Conservation (phyloP, 345 rosid genomes). For the Ceriops tagal region DNA sequence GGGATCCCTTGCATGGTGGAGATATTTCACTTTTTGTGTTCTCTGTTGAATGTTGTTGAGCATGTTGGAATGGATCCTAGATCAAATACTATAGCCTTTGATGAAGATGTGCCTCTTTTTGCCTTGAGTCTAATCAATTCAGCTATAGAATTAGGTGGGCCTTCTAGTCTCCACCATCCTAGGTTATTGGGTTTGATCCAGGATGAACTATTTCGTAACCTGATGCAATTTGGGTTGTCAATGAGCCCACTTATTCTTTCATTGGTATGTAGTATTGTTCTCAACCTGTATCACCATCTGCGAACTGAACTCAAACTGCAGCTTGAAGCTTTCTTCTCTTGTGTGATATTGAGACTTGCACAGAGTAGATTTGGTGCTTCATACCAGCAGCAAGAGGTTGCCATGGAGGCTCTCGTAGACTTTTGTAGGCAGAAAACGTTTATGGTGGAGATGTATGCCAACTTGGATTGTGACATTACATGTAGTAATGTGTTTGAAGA, state of each 20-base stretch:
- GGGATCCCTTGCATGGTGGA: slow-evolving; percentile 98
- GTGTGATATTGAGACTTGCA: slow-evolving; percentile 94
- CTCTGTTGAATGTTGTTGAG: slow-evolving; percentile 74
- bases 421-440: slow-evolving; percentile 95
- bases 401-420: slow-evolving; percentile 99
- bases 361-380: slow-evolving; percentile 93
- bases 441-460: slow-evolving; percentile 99
- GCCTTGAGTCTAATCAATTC: slow-evolving; percentile 94
- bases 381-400: slow-evolving; percentile 98
- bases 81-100: slow-evolving; percentile 78
- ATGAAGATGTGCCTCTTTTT: slow-evolving; percentile 96
- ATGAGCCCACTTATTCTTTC: slow-evolving; percentile 95
- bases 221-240: slow-evolving; percentile 95
- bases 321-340: slow-evolving; percentile 98
- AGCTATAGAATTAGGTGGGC: slow-evolving; percentile 86
- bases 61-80: slow-evolving; percentile 68
- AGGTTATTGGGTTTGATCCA: slow-evolving; percentile 83
- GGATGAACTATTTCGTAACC: slow-evolving; percentile 89
- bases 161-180: slow-evolving; percentile 71
- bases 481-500: slow-evolving; percentile 98
- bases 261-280: slow-evolving; percentile 90
- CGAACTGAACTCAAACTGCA: slow-evolving; percentile 84
- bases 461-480: slow-evolving; percentile 97
- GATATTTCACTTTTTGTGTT: slow-evolving; percentile 86
- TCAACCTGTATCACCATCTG: slow-evolving; percentile 86